A percentile compares a stretch with the other conserved stretches of the same genome.
These are phyloP conservation scores for Sporobolomyces phaffii DNA, from an alignment of 768 basidiomycete species.

Conservation along the genomic window DNA sequence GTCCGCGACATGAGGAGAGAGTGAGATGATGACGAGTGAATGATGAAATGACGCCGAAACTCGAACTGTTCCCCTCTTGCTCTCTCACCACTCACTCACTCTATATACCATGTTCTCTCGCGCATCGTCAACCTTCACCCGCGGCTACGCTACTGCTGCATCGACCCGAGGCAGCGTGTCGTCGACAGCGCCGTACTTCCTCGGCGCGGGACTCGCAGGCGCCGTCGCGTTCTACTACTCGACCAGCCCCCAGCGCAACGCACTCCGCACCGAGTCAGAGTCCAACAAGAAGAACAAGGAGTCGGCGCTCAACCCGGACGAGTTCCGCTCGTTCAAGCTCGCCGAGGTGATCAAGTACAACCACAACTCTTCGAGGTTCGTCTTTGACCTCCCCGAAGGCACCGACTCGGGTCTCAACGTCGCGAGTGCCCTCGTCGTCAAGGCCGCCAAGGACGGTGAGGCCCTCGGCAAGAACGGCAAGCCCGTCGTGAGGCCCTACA, in stretches of 20 bases:
- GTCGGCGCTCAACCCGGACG: conserved; percentile 18
- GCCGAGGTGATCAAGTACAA: conserved; percentile 67
- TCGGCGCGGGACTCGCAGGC: conserved; percentile 33
- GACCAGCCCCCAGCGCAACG: conserved; percentile 3
- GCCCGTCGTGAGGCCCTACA: conserved; percentile 84
- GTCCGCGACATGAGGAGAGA: conserved; percentile 39
- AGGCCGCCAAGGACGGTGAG: conserved; percentile 63
- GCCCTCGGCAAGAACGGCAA: conserved; percentile 65
- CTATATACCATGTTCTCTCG: conserved; percentile 6
- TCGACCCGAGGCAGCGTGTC: background rate
- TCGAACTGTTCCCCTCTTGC: background rate
- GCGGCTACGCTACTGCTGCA: conserved; percentile 30
- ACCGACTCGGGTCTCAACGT: conserved; percentile 72
- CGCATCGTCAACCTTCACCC: background rate
- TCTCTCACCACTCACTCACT: no score
- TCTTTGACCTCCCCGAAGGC: conserved; percentile 58
- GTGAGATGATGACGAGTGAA: no score
- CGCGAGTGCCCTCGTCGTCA: conserved; percentile 70
- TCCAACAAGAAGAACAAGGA: conserved; percentile 10
- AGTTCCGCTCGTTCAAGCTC: conserved; percentile 62
- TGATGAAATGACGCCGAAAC: background rate
- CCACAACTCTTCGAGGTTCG: conserved; percentile 78
- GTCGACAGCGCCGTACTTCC: conserved; percentile 34
- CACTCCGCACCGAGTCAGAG: conserved; percentile 11
- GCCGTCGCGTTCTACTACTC: conserved; percentile 32